Base-by-base conservation (phyloP, 164 flowering plant species). In the Sextonia rubra region DNA sequence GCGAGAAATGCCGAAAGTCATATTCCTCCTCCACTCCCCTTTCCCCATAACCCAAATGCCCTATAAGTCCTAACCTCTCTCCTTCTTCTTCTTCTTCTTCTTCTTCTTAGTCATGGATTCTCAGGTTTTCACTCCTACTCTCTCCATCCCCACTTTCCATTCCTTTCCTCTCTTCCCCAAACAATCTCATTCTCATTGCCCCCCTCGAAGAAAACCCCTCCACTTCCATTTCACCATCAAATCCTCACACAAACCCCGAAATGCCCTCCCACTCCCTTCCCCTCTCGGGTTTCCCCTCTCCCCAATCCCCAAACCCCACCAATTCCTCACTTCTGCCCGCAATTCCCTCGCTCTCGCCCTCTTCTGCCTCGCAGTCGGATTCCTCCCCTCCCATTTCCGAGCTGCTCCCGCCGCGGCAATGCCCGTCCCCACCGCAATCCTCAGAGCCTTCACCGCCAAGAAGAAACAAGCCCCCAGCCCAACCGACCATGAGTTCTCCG, bases 401-500 rank as follows among this genome's bases (percentile, higher is more conserved):
- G 78, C 27, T 69, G 79, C 76, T 22, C 92, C 91, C 7, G 26
- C 75, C n/a, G 92, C 87, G 0, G 84, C 85, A 2, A 75, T 83
- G 55, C 60, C 74, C 3, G 74, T 48, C 3, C 78, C 74, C 52
- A 73, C 58, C 18, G 47, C 62, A 20, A 12, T 23, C 7, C 15
- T 69, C 4, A 77, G 68, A 24, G 82, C 72, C 48, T 78, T 58
- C 48, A 58, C 47, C 32, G 60, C 68, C 71, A 75, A 72, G 5
- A 72, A 69, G 71, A 74, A 70, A 18, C 75, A 71, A 64, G 44
- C 44, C 9, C 64, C 60, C 12, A 71, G 56, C 30, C 47, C 29
- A 26, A 76, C 76, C 66, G 85, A 77, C 11, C 92, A 92, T 62
- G 85, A 86, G 77, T 90, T 81, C 61, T 80, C 92, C 12, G 72